Evolutionary conservation across 1,139 yeast genomes (phyloP).

Genomic region (Kurtzmaniella quercitrusa): DNA sequence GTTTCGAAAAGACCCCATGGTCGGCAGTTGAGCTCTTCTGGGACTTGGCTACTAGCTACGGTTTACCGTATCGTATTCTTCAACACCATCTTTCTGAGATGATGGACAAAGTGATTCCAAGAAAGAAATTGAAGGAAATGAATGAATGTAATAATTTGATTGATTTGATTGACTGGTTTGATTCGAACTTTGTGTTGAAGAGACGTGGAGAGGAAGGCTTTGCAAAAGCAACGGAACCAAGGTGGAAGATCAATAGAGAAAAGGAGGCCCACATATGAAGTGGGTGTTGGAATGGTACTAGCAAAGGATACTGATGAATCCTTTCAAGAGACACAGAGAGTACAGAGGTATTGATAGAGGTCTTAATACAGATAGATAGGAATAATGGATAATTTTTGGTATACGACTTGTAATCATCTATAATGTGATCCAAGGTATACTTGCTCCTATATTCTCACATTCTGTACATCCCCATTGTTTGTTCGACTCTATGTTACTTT

Average conservation of each 20-base stretch:
- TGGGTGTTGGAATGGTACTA: background rate
- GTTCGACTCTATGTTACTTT: no score
- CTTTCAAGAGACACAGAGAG: no score
- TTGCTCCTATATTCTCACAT: conserved; percentile 1
- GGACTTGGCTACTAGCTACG: conserved; percentile 74
- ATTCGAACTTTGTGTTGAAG: conserved; percentile 57
- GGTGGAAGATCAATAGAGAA: conserved; percentile 40
- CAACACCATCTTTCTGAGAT: conserved; percentile 90
- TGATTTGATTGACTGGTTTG: conserved; percentile 81
- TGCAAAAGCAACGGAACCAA: conserved; percentile 55
- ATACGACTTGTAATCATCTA: no score
- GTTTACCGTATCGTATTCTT: conserved; percentile 74
- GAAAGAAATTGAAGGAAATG: conserved; percentile 54
- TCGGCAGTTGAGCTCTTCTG: conserved; percentile 78
- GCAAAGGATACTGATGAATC: no score
- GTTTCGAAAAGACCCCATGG: conserved; percentile 78
- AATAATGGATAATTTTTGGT: background rate
- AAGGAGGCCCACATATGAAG: conserved; percentile 23
- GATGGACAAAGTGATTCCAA: conserved; percentile 61
- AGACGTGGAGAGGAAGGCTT: conserved; percentile 67
- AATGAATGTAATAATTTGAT: conserved; percentile 56
- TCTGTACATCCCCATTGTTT: no score
- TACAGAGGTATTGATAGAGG: no score
- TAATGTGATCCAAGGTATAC: no score
- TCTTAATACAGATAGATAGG: no score